Evolutionary conservation across 345 rosid species (phyloP).

Genomic region (Eucalyptus sp.): DNA sequence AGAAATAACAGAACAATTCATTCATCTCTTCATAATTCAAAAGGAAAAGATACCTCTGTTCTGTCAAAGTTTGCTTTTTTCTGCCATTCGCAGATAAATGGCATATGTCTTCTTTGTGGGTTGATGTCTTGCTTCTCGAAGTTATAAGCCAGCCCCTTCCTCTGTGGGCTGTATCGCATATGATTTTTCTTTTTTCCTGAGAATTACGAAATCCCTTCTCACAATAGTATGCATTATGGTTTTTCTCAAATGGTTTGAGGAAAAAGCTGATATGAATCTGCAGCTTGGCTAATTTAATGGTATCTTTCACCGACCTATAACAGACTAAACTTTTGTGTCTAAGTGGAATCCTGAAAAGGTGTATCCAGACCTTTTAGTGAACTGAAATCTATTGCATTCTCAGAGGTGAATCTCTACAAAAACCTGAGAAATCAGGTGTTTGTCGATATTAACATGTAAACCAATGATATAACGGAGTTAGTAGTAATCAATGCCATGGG

Average conservation of each 20-base stretch:
- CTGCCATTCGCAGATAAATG: not conserved
- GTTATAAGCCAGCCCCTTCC: not conserved
- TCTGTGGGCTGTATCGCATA: not conserved
- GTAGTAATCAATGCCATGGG: not conserved
- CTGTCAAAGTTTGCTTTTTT: not conserved
- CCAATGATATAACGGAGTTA: not conserved
- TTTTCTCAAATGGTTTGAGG: not conserved
- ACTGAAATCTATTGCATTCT: not conserved
- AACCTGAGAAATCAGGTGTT: not conserved
- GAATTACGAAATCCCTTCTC: not conserved
- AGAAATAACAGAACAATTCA: not conserved
- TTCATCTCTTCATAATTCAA: not conserved
- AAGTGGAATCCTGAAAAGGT: not conserved
- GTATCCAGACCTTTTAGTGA: not conserved
- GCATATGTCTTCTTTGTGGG: not conserved
- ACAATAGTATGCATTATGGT: not conserved
- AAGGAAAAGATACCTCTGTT: too few relatives aligned
- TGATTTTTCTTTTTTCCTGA: not conserved
- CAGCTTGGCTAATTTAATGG: not conserved
- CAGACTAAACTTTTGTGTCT: not conserved
- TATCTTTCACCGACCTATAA: not conserved
- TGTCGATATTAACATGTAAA: not conserved
- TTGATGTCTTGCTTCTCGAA: not conserved
- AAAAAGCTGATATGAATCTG: not conserved
- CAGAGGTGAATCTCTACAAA: not conserved